A percentile compares a stretch with the other conserved stretches of the same genome.
Evolutionary conservation across 805 yeast genomes (phyloP).

Genomic region (Cyberlindnera samutprakarnensis): DNA sequence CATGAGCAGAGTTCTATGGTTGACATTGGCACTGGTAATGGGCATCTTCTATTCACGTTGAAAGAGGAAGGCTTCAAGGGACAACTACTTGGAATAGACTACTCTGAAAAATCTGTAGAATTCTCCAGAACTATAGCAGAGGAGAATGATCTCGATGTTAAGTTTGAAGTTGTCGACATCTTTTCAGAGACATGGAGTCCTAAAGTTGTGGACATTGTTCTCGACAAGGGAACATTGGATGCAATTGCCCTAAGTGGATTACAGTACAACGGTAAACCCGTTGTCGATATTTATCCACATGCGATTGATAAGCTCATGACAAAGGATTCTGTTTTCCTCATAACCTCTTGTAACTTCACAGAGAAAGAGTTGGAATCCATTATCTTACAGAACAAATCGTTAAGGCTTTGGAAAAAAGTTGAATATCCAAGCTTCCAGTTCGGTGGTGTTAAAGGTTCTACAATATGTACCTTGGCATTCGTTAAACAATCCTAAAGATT

Average conservation of each 20-base stretch:
- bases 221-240: constrained; percentile 95
- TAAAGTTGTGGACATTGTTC: constrained; percentile 50
- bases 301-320: constrained; percentile 53
- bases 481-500: constrained; percentile 24
- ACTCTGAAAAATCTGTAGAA: constrained; percentile 70
- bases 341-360: constrained; percentile 94
- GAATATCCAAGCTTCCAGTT: constrained; percentile 78
- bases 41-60: constrained; percentile 73
- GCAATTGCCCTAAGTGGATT: constrained; percentile 84
- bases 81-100: constrained; percentile 71
- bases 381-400: constrained; percentile 34
- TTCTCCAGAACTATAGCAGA: constrained; percentile 60
- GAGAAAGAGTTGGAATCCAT: constrained; percentile 60
- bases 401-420: constrained; percentile 58
- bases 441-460: constrained; percentile 84
- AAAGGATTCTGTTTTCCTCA: constrained; percentile 50
- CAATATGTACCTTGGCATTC: constrained; percentile 85
- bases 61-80: constrained; percentile 57
- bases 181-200: constrained; percentile 32
- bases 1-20: constrained; percentile 35
- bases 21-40: constrained; percentile 96
- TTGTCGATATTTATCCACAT: constrained; percentile 53
- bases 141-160: constrained; percentile 31
- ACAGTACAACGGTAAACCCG: constrained; percentile 37
- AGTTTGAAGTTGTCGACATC: constrained; percentile 66